Conservation (phyloP, 2,329 filamentous ascomycete species). For the Fusarium armeniacum region DNA sequence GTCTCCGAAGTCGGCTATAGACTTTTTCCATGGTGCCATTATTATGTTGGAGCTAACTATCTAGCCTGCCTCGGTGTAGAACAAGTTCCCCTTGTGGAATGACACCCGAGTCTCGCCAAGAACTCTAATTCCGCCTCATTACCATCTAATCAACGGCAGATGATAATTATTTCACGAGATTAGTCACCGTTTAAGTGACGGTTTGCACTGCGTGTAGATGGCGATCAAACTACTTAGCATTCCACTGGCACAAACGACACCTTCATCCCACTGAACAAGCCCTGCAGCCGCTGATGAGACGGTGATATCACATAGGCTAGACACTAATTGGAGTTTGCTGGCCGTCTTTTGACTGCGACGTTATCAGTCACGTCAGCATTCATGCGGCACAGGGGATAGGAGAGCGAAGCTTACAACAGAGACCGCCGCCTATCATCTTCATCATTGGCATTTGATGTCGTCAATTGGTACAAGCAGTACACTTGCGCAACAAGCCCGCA, state of each 20-base stretch:
- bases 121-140: slow-evolving; percentile 12
- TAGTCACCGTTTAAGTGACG: slow-evolving; percentile 4
- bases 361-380: slow-evolving; percentile 20
- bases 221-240: slow-evolving; percentile 25
- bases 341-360: slow-evolving; percentile 5
- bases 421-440: slow-evolving; percentile 11
- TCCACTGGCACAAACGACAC: slow-evolving; percentile 17
- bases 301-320: slow-evolving; percentile 16
- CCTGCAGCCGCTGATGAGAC: slow-evolving; percentile 29
- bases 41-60: slow-evolving; percentile 8
- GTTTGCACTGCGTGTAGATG: slow-evolving; percentile 7
- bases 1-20: slow-evolving; percentile 9
- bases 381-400: not conserved
- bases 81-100: slow-evolving; percentile 29
- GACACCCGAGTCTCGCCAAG: slow-evolving; percentile 3
- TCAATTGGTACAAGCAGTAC: slow-evolving; percentile 27
- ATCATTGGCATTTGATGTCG: not conserved
- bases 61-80: not conserved
- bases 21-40: slow-evolving; percentile 25
- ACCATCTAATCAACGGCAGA: slow-evolving; percentile 1
- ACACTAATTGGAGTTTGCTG: slow-evolving; percentile 14
- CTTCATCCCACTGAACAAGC: slow-evolving; percentile 22
- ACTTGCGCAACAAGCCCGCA: slow-evolving; percentile 15
- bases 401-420: slow-evolving; percentile 17
- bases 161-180: slow-evolving; percentile 1